Conservation (phyloP, 1,284 basidiomycete species). For the Cryptococcus jaspeensis region DNA sequence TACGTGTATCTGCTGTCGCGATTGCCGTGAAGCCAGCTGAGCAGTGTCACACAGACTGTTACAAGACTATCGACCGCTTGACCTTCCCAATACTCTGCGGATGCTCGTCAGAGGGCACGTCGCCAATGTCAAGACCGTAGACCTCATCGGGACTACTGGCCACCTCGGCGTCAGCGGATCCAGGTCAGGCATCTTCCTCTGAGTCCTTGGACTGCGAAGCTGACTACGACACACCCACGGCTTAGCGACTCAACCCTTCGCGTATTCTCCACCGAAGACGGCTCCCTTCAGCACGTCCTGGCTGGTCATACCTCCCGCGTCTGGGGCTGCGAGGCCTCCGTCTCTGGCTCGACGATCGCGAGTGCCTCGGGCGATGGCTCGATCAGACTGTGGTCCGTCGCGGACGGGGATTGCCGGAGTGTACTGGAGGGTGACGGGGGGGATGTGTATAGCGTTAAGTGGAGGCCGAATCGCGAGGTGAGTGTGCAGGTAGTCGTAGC, state of each 20-base stretch:
- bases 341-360: conserved; percentile 36
- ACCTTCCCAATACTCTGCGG: conserved; percentile 34
- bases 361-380: conserved; percentile 53
- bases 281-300: conserved; percentile 28
- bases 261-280: conserved; percentile 36
- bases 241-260: conserved; percentile 46
- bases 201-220: too few relatives aligned
- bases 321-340: conserved; percentile 51
- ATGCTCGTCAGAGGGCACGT: conserved; percentile 46
- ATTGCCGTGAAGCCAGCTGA: neutral
- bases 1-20: conserved; percentile 10
- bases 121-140: conserved; percentile 54
- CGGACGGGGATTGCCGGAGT: conserved; percentile 24
- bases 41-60: conserved; percentile 29
- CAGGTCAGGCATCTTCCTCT: conserved; percentile 36
- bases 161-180: conserved; percentile 51
- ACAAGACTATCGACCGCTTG: conserved; percentile 39
- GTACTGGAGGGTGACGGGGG: conserved; percentile 47
- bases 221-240: too few relatives aligned
- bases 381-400: conserved; percentile 52
- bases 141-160: conserved; percentile 50
- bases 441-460: conserved; percentile 54
- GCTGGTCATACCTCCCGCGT: conserved; percentile 52
- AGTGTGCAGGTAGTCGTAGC: neutral
- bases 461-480: conserved; percentile 47